Conservation (phyloP, 306 rosid species). For the Betula pendula region DNA sequence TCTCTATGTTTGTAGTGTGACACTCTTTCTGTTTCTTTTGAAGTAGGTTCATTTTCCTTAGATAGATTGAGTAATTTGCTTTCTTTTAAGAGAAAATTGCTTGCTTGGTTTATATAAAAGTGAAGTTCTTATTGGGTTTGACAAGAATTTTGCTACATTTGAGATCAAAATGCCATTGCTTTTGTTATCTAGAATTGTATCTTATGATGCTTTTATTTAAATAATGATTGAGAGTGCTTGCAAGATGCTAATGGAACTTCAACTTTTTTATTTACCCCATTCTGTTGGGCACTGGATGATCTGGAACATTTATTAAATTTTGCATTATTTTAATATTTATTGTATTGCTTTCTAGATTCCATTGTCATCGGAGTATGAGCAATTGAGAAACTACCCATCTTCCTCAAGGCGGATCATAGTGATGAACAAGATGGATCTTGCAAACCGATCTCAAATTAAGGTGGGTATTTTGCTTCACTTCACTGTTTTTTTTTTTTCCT, state of each 20-base stretch:
- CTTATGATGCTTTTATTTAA: not conserved
- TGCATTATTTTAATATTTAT: constrained; percentile 9
- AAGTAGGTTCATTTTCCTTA: not conserved
- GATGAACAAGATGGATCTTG: constrained; percentile 83
- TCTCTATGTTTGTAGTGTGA: not conserved
- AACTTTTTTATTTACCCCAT: not conserved
- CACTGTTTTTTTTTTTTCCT: constrained; percentile 4
- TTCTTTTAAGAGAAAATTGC: not conserved
- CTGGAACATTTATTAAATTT: not conserved
- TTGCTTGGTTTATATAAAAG: not conserved
- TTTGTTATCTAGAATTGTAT: not conserved
- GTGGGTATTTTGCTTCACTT: constrained; percentile 34
- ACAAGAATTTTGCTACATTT: not conserved
- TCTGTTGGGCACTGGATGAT: not conserved
- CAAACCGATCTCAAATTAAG: constrained; percentile 48
- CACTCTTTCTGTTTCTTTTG: not conserved
- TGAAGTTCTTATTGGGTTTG: not conserved
- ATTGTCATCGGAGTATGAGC: constrained; percentile 51
- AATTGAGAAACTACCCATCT: constrained; percentile 30
- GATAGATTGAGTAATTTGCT: not conserved
- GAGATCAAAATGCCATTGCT: not conserved
- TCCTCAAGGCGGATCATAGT: constrained; percentile 45
- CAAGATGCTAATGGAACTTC: not conserved
- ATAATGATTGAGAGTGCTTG: not conserved
- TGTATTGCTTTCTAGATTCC: constrained; percentile 60